Base-by-base conservation (phyloP, 306 rosid species). In the Alnus rubra region DNA sequence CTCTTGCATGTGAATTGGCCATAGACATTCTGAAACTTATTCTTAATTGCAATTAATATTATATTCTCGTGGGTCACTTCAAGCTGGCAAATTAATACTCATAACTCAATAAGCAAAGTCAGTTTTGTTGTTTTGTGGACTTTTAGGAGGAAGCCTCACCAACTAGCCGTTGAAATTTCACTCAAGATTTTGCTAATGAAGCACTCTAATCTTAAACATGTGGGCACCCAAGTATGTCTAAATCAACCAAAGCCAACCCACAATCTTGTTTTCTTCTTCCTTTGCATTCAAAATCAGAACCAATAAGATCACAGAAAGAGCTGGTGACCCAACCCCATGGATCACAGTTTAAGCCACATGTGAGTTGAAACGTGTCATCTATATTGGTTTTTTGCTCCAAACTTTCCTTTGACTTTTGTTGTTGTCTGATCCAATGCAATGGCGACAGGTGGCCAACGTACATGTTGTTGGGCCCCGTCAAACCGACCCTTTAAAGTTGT, bases 111-210 rank as follows among this genome's bases (percentile, higher is more conserved):
- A 84, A 75, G 80, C 37, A 50, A 80, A 12, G 42, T 69, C 82
- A 59, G 74, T 73, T 80, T 87, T 86, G 89, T 87, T 83, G 84
- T 85, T 83, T 88, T 89, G 89, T 65, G 89, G 97, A 92, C 96
- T 94, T 90, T 90, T 72, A 74, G 42, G 88, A 35, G 31, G 74
- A 74, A 85, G 79, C 89, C 84, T 89, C 88, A 90, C 94, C 98
- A 90, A 90, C 97, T 85, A 82, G 88, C 74, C 80, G 68, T 89
- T 92, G 96, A 92, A 89, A 74, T 83, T 88, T 75, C 63, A 39
- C 56, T 74, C 65, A 37, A 76, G 71, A 76, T 67, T 78, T 76
- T 81, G 83, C 79, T 76, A 63, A 78, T 73, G 76, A 2, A 76
- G 74, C 67, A 53, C 54, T 30, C 16, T 28, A 71, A n/a, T 82